Base-by-base conservation (phyloP, 108 stramenopile genomes). In the Pseudonitzschia pungens region DNA sequence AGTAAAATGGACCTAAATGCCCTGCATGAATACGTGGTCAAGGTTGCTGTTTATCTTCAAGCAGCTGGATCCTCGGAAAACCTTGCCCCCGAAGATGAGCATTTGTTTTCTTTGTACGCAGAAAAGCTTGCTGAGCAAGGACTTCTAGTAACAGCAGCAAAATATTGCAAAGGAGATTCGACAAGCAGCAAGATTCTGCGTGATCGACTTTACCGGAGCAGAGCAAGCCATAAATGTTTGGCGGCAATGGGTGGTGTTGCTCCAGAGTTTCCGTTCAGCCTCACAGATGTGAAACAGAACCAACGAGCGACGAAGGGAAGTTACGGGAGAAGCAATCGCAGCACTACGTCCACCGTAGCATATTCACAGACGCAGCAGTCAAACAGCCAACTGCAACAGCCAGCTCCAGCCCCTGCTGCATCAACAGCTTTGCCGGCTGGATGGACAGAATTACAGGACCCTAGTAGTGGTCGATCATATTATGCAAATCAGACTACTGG, bases 71-170 rank as follows among this genome's bases (percentile, higher is more conserved):
- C 84, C 7, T 74, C 80, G 29, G 54, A 73, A 9, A 56, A 50
- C 24, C 65, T 90, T n/a, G 72, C 86, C 32, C 72, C 88, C 11
- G 91, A 89, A 29, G 88, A 88, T 28, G 85, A 84, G 2, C 73
- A 81, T 33, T 75, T 93, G 29, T 97, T 97, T 75, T 78, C 88
- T 12, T 73, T 86, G 42, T 99, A 98, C 75, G 93, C 96, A 16
- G 81, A 83, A 42, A 73, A 86, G 29, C 82, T 99, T 42, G 93
- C 97, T n/a, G 82, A 91, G 63, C 96, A 99, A 82, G 98, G 98
- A 8, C 60, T 91, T 41, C 74, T 93, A n/a, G 87, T 77, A 8
- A 77, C 87, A 1, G 98, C 98, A 14, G 84, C 93, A 26, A 96
- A 95, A 67, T 96, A 93, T 67, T 69, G 83, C 68, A 77, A 58